phyloP scores from a whole-genome alignment of 1,139 yeast species.

The Candida freyschussii region DNA sequence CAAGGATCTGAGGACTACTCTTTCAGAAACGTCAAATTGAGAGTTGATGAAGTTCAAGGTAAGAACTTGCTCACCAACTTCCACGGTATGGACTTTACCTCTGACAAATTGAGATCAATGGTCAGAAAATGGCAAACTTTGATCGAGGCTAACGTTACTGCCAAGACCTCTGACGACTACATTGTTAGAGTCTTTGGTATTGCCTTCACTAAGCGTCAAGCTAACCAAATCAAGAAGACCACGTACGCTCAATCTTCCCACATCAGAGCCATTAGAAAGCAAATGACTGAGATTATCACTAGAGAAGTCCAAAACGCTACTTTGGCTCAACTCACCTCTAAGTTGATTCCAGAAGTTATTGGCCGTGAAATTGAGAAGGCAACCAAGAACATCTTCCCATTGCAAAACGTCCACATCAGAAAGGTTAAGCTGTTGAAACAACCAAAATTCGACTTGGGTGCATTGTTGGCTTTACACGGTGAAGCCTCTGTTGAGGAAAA shows the following conservation, averaged over 20 bases:
- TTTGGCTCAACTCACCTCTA: slow-evolving; percentile 80
- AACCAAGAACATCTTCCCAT: slow-evolving; percentile 79
- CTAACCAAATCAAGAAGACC: slow-evolving; percentile 88
- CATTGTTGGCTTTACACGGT: slow-evolving; percentile 87
- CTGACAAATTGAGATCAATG: slow-evolving; percentile 85
- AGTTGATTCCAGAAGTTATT: slow-evolving; percentile 87
- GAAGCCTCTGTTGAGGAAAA: slow-evolving; percentile 79
- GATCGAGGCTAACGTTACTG: slow-evolving; percentile 88
- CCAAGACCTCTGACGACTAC: slow-evolving; percentile 89
- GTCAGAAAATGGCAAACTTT: slow-evolving; percentile 93
- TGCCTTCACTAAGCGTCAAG: slow-evolving; percentile 89
- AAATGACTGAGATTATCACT: slow-evolving; percentile 79
- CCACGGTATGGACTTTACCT: slow-evolving; percentile 91
- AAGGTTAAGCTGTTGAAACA: slow-evolving; percentile 88
- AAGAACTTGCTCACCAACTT: slow-evolving; percentile 89
- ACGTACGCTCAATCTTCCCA: slow-evolving; percentile 88
- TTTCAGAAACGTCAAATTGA: slow-evolving; percentile 82
- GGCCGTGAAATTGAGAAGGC: slow-evolving; percentile 89
- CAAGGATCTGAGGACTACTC: slow-evolving; percentile 94
- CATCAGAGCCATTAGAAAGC: slow-evolving; percentile 81
- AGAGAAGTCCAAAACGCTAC: slow-evolving; percentile 83
- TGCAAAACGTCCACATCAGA: slow-evolving; percentile 89
- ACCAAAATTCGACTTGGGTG: slow-evolving; percentile 88
- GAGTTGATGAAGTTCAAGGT: slow-evolving; percentile 93
- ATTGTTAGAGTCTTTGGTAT: slow-evolving; percentile 82